These are phyloP conservation scores for Penicillium sp. DNA, from an alignment of 2,329 filamentous ascomycete genomes.

Conservation along the genomic window DNA sequence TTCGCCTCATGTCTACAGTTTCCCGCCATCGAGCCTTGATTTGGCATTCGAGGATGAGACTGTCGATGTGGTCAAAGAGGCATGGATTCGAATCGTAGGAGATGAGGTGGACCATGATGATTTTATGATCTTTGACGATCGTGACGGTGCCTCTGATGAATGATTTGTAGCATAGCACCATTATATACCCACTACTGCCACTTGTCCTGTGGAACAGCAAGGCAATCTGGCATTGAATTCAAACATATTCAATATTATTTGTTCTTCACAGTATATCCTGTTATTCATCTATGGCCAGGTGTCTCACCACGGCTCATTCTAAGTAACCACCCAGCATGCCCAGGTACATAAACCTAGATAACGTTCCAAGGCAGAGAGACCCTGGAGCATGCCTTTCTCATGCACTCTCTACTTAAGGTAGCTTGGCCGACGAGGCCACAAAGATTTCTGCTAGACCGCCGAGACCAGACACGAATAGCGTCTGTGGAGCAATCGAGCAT, in stretches of 20 bases:
- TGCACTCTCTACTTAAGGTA: no score
- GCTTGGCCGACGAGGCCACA: no score
- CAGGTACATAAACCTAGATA: no score
- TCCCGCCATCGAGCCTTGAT: slow-evolving; percentile 58
- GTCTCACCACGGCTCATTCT: no score
- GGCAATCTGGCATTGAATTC: neutral
- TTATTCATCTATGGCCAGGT: no score
- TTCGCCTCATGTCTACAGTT: slow-evolving; percentile 48
- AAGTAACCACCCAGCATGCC: neutral
- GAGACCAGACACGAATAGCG: neutral
- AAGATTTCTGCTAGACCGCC: neutral
- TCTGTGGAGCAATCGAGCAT: slow-evolving; percentile 5
- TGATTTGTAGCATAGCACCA: slow-evolving; percentile 19
- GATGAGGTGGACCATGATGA: slow-evolving; percentile 46
- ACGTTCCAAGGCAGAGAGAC: no score
- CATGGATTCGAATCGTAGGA: slow-evolving; percentile 63
- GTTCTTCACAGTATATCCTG: neutral
- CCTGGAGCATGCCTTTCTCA: no score
- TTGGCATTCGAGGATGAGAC: slow-evolving; percentile 69
- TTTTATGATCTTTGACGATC: slow-evolving; percentile 76
- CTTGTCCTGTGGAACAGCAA: neutral
- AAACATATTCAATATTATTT: neutral
- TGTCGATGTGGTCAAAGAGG: slow-evolving; percentile 60
- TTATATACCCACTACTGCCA: neutral
- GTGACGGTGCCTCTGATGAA: slow-evolving; percentile 58